Evolutionary conservation across 805 yeast genomes (phyloP), one percentile per base, ranked within the genome.

Genomic region (Spathaspora hagerdaliae): DNA sequence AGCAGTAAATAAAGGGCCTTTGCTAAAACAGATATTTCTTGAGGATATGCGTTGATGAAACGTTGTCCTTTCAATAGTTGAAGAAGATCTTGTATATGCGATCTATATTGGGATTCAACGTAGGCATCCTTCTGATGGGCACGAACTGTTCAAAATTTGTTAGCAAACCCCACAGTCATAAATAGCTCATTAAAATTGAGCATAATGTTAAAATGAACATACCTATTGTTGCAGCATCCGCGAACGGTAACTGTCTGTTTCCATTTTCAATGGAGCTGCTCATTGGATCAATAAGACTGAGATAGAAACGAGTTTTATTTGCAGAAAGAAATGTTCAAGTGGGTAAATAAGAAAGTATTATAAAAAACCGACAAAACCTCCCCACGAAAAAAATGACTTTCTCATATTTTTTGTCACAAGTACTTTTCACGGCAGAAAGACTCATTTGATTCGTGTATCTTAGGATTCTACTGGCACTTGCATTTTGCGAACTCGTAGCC

Each of bases 81-180:
- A 5, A 83, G 49, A 0, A 79, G 78, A 15, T 81, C 84, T 35
- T 74, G 76, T 3, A 90, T 52, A 51, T 84, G 81, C 2, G 68
- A 62, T 33, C 75, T 68, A 19, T 88, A 65, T 2, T 77, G 61
- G 0, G 75, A 64, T 53, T 83, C 85, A 37, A 87, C 79, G 54
- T 84, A 87, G 4, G 80, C 75, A 62, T 92, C 99, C 59, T 92
- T 92, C 59, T 92, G 97, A 60, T 88, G 83, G 1, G 97, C 88
- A 43, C 97, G 77, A 33, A 92, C 95, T 72, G 48, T 12, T 8
- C 15, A 26, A 19, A 19, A 11, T 32, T 26, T 19, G 65, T 63
- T 66, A 66, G 68, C 59, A 34, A 2, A 19, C 7, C 27, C 11
- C 31, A 38, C 32, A 3, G 9, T 29, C 12, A 29, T 3, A 29